Evolutionary conservation across 2,329 filamentous ascomycete species (phyloP).

Genomic region (Colletotrichum higginsianum): DNA sequence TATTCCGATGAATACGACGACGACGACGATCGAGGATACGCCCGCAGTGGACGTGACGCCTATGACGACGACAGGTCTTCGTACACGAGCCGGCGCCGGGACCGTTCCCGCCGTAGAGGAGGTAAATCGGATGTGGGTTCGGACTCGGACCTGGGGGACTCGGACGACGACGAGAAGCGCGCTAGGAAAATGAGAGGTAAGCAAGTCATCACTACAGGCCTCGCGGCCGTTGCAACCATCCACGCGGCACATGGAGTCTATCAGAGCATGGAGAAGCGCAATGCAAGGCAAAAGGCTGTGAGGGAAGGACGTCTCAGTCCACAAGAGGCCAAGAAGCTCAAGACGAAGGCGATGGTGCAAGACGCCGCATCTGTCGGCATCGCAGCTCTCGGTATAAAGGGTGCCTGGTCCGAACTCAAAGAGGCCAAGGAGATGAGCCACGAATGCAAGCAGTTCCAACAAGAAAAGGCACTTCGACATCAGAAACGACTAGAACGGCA

Average conservation of each 20-base stretch:
- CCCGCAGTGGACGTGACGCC: constrained; percentile 56
- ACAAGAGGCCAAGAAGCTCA: constrained; percentile 69
- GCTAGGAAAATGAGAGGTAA: constrained; percentile 74
- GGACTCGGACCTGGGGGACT: constrained; percentile 70
- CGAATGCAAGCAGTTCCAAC: constrained; percentile 64
- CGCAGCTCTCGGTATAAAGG: constrained; percentile 71
- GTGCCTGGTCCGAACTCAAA: constrained; percentile 70
- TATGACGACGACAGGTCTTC: constrained; percentile 64
- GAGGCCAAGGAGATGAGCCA: constrained; percentile 66
- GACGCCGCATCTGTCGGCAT: constrained; percentile 73
- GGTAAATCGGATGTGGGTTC: constrained; percentile 64
- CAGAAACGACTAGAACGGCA: constrained; percentile 61
- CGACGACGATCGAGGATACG: constrained; percentile 57
- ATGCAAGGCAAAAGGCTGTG: constrained; percentile 67
- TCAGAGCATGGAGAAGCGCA: constrained; percentile 71
- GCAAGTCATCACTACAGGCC: constrained; percentile 70
- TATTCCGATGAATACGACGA: constrained; percentile 65
- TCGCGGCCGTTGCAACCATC: constrained; percentile 72
- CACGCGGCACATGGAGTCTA: constrained; percentile 73
- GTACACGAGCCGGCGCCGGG: constrained; percentile 57
- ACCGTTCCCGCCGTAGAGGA: constrained; percentile 53
- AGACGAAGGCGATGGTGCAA: constrained; percentile 69
- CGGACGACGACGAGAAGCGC: constrained; percentile 69
- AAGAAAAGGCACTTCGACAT: constrained; percentile 66
- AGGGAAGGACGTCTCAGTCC: constrained; percentile 66